phyloP scores from a whole-genome alignment of 1,139 yeast species.

The Geotrichum phurueaensis region DNA sequence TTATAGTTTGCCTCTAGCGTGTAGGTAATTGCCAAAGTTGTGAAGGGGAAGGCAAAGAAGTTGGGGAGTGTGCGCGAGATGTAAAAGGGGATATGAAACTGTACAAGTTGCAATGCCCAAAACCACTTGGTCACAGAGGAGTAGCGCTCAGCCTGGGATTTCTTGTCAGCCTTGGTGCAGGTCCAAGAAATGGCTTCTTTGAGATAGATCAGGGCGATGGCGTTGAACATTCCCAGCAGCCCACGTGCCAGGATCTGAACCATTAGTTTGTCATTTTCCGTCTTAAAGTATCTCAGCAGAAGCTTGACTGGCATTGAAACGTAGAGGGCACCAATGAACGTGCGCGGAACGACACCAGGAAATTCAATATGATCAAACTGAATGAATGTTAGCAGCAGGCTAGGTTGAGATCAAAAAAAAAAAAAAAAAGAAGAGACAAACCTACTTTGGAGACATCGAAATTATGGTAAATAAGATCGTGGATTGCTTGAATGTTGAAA shows the following conservation, averaged over 20 bases:
- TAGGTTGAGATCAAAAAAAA: background rate
- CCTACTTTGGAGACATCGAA: slow-evolving; percentile 27
- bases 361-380: slow-evolving; percentile 68
- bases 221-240: slow-evolving; percentile 33
- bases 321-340: slow-evolving; percentile 69
- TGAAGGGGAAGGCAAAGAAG: slow-evolving; percentile 74
- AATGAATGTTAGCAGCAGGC: slow-evolving; percentile 26
- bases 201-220: slow-evolving; percentile 27
- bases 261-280: slow-evolving; percentile 24
- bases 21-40: slow-evolving; percentile 50
- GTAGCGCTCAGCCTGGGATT: slow-evolving; percentile 8
- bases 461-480: slow-evolving; percentile 71
- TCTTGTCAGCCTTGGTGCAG: slow-evolving; percentile 9
- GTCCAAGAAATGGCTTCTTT: slow-evolving; percentile 25
- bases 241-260: slow-evolving; percentile 42
- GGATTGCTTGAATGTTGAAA: slow-evolving; percentile 83
- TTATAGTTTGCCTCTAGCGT: slow-evolving; percentile 47
- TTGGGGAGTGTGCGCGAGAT: slow-evolving; percentile 81
- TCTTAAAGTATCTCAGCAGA: slow-evolving; percentile 28
- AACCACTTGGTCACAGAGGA: slow-evolving; percentile 44
- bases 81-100: slow-evolving; percentile 76
- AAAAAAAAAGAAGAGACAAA: too few species aligned
- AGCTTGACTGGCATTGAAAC: slow-evolving; percentile 45
- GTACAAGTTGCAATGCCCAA: slow-evolving; percentile 50
- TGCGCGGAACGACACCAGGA: slow-evolving; percentile 87